phyloP scores from a whole-genome alignment of 352 stramenopile genomes.

The Globisporangium parvum region DNA sequence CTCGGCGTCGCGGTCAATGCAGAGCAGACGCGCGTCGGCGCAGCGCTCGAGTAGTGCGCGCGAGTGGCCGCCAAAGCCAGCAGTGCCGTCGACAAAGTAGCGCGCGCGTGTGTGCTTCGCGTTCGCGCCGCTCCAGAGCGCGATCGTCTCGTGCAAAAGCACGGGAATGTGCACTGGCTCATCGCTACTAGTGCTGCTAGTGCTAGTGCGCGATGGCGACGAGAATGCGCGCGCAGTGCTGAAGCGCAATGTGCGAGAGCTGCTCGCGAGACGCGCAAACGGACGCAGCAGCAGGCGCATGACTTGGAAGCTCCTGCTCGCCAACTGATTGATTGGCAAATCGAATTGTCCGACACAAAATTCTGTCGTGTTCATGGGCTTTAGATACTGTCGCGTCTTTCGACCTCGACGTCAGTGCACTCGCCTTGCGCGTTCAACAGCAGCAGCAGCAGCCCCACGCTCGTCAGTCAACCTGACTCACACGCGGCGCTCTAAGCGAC shows the following conservation, averaged over 20 bases:
- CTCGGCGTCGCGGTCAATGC: conserved; percentile 75
- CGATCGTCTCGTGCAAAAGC: conserved; percentile 49
- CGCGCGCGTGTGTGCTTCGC: conserved; percentile 4
- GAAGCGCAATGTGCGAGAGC: too few relatives aligned
- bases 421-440: too few relatives aligned
- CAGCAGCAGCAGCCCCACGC: too few relatives aligned
- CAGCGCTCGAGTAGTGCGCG: conserved; percentile 46
- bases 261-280: neutral
- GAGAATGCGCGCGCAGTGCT: neutral
- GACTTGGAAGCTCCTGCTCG: too few relatives aligned
- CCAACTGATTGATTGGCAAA: too few relatives aligned
- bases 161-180: conserved; percentile 48
- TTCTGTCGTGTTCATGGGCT: too few relatives aligned
- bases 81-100: conserved; percentile 74
- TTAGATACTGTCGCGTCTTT: too few relatives aligned
- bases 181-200: neutral
- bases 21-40: conserved; percentile 49
- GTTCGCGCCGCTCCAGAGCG: conserved; percentile 12
- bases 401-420: too few relatives aligned
- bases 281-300: neutral
- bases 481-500: too few relatives aligned
- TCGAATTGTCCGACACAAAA: too few relatives aligned
- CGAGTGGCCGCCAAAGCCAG: conserved; percentile 65
- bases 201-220: neutral
- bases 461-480: too few relatives aligned